phyloP scores from a whole-genome alignment of 768 basidiomycete species.

The Sarcodon sp. region DNA sequence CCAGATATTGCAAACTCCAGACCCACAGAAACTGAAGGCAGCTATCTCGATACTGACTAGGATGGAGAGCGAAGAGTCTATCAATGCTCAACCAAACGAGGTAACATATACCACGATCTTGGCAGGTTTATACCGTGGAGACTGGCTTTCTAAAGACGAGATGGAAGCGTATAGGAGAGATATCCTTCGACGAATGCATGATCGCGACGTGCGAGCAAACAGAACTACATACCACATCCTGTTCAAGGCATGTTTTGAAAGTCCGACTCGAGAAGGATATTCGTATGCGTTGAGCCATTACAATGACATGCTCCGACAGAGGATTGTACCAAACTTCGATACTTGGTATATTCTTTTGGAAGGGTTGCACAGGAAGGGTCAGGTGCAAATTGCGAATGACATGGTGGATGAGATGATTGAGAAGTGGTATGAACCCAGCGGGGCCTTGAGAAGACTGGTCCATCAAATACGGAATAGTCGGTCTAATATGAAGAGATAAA shows the following conservation, averaged over 20 bases:
- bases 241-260: slow-evolving; percentile 51
- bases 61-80: slow-evolving; percentile 50
- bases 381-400: slow-evolving; percentile 48
- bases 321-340: slow-evolving; percentile 36
- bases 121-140: slow-evolving; percentile 52
- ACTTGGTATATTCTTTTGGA: slow-evolving; percentile 72
- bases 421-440: slow-evolving; percentile 30
- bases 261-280: slow-evolving; percentile 34
- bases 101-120: slow-evolving; percentile 80
- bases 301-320: slow-evolving; percentile 41
- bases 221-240: slow-evolving; percentile 68
- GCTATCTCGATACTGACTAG: slow-evolving; percentile 58
- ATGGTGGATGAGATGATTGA: slow-evolving; percentile 48
- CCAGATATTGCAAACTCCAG: slow-evolving; percentile 48
- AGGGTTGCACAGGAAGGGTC: slow-evolving; percentile 42
- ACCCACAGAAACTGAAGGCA: slow-evolving; percentile 37
- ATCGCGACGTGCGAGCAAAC: slow-evolving; percentile 37
- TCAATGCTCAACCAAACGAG: slow-evolving; percentile 44
- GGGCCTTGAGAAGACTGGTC: slow-evolving; percentile 35
- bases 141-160: slow-evolving; percentile 30
- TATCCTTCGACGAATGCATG: slow-evolving; percentile 48
- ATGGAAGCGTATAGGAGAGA: slow-evolving; percentile 33
- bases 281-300: slow-evolving; percentile 45
- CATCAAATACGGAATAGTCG: slow-evolving; percentile 29
- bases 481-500: slow-evolving; percentile 11